These are phyloP conservation scores for Stachybotrys chartarum DNA, from an alignment of 2,329 filamentous ascomycete genomes.

Conservation along the genomic window DNA sequence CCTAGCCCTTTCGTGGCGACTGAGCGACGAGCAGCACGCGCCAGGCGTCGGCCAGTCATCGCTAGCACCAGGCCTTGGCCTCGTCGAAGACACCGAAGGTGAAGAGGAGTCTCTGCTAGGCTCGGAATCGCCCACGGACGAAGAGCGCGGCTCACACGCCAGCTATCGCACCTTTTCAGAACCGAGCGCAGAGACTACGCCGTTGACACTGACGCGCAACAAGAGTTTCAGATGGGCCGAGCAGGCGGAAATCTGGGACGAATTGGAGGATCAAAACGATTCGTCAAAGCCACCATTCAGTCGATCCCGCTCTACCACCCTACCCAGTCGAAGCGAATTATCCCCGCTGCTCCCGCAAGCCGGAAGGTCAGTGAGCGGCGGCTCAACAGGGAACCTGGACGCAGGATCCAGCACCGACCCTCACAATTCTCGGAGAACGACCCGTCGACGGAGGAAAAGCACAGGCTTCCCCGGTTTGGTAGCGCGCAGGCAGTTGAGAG, in stretches of 20 bases:
- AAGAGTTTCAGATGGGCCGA: slow-evolving; percentile 55
- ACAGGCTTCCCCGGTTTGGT: slow-evolving; percentile 57
- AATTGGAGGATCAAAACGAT: slow-evolving; percentile 67
- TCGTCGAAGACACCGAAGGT: slow-evolving; percentile 62
- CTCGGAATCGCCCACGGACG: slow-evolving; percentile 35
- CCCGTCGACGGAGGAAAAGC: slow-evolving; percentile 45
- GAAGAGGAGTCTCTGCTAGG: slow-evolving; percentile 51
- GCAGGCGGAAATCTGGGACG: slow-evolving; percentile 78
- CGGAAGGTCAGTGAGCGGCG: slow-evolving; percentile 23
- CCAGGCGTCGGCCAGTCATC: slow-evolving; percentile 58
- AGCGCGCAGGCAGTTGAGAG: slow-evolving; percentile 37
- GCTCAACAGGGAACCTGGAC: slow-evolving; percentile 14
- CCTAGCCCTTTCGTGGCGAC: slow-evolving; percentile 84
- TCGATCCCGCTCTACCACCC: slow-evolving; percentile 40
- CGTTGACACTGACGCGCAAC: slow-evolving; percentile 33
- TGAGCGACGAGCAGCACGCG: slow-evolving; percentile 68
- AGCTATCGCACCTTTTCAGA: slow-evolving; percentile 41
- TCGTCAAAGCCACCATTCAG: slow-evolving; percentile 27
- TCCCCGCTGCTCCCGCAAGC: slow-evolving; percentile 28
- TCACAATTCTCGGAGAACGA: slow-evolving; percentile 20
- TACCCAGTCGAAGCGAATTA: slow-evolving; percentile 34
- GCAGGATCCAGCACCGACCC: slow-evolving; percentile 19
- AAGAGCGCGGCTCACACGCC: slow-evolving; percentile 28
- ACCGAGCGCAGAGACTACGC: slow-evolving; percentile 26
- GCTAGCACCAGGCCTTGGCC: slow-evolving; percentile 74